These are phyloP conservation scores for Neonectria ditissima DNA, from an alignment of 2,329 filamentous ascomycete genomes.

Conservation along the genomic window DNA sequence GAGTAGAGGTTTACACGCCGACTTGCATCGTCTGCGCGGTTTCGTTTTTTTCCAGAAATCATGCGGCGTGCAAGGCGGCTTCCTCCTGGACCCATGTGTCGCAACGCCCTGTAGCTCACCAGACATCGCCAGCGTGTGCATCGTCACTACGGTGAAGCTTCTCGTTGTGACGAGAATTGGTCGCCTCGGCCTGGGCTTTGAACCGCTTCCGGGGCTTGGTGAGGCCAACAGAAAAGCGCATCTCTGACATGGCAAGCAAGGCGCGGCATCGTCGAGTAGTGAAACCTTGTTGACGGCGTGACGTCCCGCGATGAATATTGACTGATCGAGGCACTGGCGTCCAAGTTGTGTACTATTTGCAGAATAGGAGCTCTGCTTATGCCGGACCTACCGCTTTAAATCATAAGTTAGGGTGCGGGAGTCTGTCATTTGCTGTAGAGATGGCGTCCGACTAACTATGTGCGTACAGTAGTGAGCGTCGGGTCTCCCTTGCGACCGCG, in stretches of 20 bases:
- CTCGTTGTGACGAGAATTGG: conserved; percentile 32
- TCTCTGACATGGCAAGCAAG: conserved; percentile 20
- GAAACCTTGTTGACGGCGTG: too few relatives aligned
- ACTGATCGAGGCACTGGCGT: conserved; percentile 27
- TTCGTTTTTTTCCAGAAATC: too few relatives aligned
- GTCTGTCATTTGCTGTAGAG: too few relatives aligned
- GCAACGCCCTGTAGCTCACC: conserved; percentile 26
- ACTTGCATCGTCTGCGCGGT: too few relatives aligned
- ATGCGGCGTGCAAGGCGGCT: conserved; percentile 36
- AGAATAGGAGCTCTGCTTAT: too few relatives aligned
- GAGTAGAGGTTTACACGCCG: too few relatives aligned
- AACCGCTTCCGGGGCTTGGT: conserved; percentile 28
- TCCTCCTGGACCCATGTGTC: conserved; percentile 39
- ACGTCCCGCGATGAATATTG: conserved; percentile 39
- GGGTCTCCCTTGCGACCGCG: too few relatives aligned
- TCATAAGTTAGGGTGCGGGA: too few relatives aligned
- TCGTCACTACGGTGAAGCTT: conserved; percentile 35
- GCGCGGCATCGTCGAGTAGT: conserved; percentile 32
- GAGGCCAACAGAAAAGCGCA: conserved; percentile 13
- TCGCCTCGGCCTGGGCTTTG: conserved; percentile 37
- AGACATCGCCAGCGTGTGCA: conserved; percentile 34
- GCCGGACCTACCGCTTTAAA: too few relatives aligned
- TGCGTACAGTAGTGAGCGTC: too few relatives aligned
- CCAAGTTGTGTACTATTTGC: too few relatives aligned
- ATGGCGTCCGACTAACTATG: too few relatives aligned